A percentile compares a stretch with the other conserved stretches of the same genome.
These are phyloP conservation scores for Boletus rubescentipes DNA, from an alignment of 768 basidiomycete genomes.

Conservation along the genomic window DNA sequence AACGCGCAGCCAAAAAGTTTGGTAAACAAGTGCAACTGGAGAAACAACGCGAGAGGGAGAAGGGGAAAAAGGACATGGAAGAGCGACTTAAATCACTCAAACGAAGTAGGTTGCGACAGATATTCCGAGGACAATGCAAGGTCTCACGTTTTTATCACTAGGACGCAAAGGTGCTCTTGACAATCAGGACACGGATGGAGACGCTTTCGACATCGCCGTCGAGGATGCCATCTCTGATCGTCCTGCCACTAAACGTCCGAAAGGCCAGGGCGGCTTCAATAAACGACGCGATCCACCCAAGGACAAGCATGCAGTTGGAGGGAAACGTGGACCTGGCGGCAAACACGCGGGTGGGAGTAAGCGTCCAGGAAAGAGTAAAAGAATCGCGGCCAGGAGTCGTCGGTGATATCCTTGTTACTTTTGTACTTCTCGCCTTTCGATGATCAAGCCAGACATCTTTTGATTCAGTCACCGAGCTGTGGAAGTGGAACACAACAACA, in stretches of 20 bases:
- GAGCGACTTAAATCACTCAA: slow-evolving; percentile 85
- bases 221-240: slow-evolving; percentile 84
- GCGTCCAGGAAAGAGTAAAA: slow-evolving; percentile 60
- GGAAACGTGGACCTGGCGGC: slow-evolving; percentile 2
- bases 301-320: slow-evolving; percentile 41
- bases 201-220: slow-evolving; percentile 83
- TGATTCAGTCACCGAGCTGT: background rate
- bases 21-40: slow-evolving; percentile 97
- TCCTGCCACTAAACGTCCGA: slow-evolving; percentile 58
- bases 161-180: slow-evolving; percentile 85
- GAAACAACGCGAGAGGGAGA: slow-evolving; percentile 87
- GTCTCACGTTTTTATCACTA: slow-evolving; percentile 29
- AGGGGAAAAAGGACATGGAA: slow-evolving; percentile 88
- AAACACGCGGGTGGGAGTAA: slow-evolving; percentile 39
- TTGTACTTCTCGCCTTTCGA: slow-evolving; percentile 5
- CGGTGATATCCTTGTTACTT: slow-evolving; percentile 19
- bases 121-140: background rate
- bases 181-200: slow-evolving; percentile 50
- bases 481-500: background rate
- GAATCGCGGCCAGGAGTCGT: slow-evolving; percentile 43
- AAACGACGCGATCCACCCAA: slow-evolving; percentile 37
- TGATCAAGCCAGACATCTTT: background rate
- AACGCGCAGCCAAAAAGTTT: slow-evolving; percentile 95
- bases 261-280: slow-evolving; percentile 22
- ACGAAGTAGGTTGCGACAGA: slow-evolving; percentile 55